Evolutionary conservation across 2,329 filamentous ascomycete genomes (phyloP), one percentile per base, ranked within the genome.

Genomic region (Colletotrichum sp.): DNA sequence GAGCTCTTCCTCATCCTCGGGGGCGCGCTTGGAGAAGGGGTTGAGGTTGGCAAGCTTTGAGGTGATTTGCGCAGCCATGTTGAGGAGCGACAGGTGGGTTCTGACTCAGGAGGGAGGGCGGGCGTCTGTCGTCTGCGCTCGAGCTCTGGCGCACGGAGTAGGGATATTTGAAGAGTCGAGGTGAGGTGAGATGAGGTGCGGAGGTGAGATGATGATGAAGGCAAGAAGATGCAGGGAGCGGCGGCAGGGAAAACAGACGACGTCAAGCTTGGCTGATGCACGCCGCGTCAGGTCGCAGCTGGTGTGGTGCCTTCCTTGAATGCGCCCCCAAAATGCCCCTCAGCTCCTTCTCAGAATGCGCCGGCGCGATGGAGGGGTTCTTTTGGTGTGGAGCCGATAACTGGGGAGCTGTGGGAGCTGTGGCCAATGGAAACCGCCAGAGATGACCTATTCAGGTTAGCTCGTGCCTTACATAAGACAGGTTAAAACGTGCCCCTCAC

Each of bases 1-100:
- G 34, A 84, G 80, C 36, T 92, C 88, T 55, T 92, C 90, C 72
- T 89, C 87, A 36, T 82, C 81, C 26, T 82, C 77, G 28, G 77
- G 60, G 7, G 78, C 70, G 28, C 67, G 77, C 24, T 77, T 79
- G 32, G 82, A 81, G 76, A 88, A 85, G 6, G 84, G 84, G 60
- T 86, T 88, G 61, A 88, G 81, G 75, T 81, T 84, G 28, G 84
- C 81, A 9, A 87, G 67, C 28, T 79, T 72, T 8, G 76, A 72
- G 30, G 75, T 77, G 3, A 76, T 72, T 59, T 64, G 36, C 21
- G 67, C 43, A 8, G 71, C 71, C 71, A 77, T 78, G 5, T 2
- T 39, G 57, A 28, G 67, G 16, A 30, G 32, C 18, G 21, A 39
- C 36, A 32, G 9, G 57, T 18, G 36, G 32, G 15, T 63, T 26